A percentile compares a stretch with the other conserved stretches of the same genome.
These are phyloP conservation scores for Fragaria nilgerrensis DNA, from an alignment of 306 rosid species.

Conservation along the genomic window DNA sequence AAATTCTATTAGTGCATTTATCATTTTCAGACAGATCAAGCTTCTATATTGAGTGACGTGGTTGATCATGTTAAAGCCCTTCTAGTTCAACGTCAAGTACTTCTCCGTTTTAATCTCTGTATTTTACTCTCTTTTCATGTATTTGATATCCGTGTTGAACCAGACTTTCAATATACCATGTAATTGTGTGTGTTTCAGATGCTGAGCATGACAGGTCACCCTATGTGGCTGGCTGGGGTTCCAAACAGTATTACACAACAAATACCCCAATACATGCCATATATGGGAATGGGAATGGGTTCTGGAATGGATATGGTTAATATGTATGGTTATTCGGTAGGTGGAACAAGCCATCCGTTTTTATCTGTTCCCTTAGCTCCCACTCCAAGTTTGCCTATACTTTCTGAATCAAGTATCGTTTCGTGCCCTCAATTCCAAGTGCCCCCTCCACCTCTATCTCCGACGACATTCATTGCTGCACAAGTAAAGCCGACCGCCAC, in stretches of 20 bases:
- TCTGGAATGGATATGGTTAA: background rate
- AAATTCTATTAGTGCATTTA: background rate
- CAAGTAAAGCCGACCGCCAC: background rate
- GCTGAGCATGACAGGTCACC: background rate
- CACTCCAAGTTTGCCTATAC: background rate
- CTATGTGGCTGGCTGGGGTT: background rate
- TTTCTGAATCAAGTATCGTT: background rate
- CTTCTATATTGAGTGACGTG: conserved; percentile 25
- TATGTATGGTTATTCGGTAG: background rate
- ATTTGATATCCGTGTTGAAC: no score
- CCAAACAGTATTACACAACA: background rate
- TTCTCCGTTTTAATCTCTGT: background rate
- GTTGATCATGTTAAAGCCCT: conserved; percentile 22
- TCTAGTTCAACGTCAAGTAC: conserved; percentile 20
- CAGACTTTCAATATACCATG: background rate
- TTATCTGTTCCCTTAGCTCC: background rate
- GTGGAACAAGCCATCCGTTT: background rate
- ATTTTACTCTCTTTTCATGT: background rate
- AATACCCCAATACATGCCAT: background rate
- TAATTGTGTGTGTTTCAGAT: background rate
- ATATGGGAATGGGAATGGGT: background rate
- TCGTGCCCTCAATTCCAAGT: background rate
- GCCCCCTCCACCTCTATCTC: background rate
- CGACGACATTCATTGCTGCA: background rate
- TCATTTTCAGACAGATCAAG: conserved; percentile 16